Conservation (phyloP, 2,329 filamentous ascomycete species). For the Pseudogymnoascus sp. region DNA sequence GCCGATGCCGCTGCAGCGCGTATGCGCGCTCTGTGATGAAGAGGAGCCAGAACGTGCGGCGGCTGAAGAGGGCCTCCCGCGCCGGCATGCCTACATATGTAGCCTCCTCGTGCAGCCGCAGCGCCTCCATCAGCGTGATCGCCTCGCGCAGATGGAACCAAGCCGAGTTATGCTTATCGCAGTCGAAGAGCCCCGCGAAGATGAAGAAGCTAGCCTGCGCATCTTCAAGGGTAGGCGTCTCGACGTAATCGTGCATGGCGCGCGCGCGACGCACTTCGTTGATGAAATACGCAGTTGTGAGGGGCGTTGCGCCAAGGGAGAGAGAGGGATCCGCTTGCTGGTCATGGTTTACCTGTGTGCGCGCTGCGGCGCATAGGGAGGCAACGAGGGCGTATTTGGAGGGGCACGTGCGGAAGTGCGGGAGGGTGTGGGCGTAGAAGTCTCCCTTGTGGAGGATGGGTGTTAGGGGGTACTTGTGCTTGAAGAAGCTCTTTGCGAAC, state of each 20-base stretch:
- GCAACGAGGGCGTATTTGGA: constrained; percentile 26
- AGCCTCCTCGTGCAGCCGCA: constrained; percentile 26
- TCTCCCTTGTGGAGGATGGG: constrained; percentile 25
- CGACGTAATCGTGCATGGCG: constrained; percentile 20
- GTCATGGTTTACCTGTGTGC: constrained; percentile 18
- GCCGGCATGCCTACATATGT: constrained; percentile 17
- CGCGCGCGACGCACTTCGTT: constrained; percentile 25
- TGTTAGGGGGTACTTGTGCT: constrained; percentile 31
- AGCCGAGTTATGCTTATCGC: constrained; percentile 28
- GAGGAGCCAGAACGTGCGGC: constrained; percentile 23
- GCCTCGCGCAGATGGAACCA: constrained; percentile 30
- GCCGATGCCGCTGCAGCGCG: constrained; percentile 27
- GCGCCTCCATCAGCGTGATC: constrained; percentile 25
- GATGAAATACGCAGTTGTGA: constrained; percentile 12
- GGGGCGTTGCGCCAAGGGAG: constrained; percentile 14
- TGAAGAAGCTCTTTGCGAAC: background rate
- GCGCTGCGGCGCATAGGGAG: constrained; percentile 26
- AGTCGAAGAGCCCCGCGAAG: constrained; percentile 25
- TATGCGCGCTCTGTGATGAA: constrained; percentile 30
- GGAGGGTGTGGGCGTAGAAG: constrained; percentile 15
- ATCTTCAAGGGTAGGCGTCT: constrained; percentile 23
- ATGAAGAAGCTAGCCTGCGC: constrained; percentile 30
- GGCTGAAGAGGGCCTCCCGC: constrained; percentile 18
- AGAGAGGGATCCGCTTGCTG: background rate
- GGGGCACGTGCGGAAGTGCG: constrained; percentile 11